Percentiles rank a stretch among this genome's conserved stretches.
These are phyloP conservation scores for Ophiocordyceps australis DNA, from an alignment of 2,329 filamentous ascomycete species.

Conservation along the genomic window DNA sequence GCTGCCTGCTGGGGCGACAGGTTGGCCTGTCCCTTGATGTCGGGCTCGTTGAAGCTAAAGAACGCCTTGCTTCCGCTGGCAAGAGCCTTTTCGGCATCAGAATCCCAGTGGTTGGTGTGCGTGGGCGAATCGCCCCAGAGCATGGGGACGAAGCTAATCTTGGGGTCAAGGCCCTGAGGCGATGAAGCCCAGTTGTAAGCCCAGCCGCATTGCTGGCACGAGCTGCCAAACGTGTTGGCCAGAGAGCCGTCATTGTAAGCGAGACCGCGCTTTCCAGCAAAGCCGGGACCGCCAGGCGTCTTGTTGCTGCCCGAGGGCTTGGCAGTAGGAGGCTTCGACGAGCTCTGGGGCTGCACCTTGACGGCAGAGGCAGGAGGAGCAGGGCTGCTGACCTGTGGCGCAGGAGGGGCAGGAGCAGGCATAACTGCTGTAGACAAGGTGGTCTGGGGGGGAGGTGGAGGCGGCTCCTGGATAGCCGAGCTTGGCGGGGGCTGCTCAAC, in stretches of 20 bases:
- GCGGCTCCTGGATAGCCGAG: too few relatives aligned
- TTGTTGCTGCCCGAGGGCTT: neutral
- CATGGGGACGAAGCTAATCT: constrained; percentile 45
- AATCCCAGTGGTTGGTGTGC: constrained; percentile 29
- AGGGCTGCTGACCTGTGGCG: neutral
- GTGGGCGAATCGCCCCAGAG: constrained; percentile 34
- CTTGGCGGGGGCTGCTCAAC: too few relatives aligned
- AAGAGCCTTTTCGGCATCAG: constrained; percentile 31
- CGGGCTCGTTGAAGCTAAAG: constrained; percentile 57
- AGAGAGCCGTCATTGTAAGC: constrained; percentile 44
- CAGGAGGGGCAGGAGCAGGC: constrained; percentile 3
- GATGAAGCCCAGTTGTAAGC: constrained; percentile 50
- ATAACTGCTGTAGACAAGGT: constrained; percentile 9
- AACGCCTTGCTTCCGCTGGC: constrained; percentile 33
- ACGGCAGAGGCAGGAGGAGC: constrained; percentile 1
- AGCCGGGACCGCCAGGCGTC: constrained; percentile 1
- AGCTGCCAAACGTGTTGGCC: constrained; percentile 26
- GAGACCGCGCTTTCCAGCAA: constrained; percentile 41
- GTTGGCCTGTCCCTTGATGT: constrained; percentile 41
- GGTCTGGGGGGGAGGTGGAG: constrained; percentile 4
- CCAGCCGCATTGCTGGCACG: constrained; percentile 31
- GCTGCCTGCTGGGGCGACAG: constrained; percentile 33
- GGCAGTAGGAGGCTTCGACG: neutral
- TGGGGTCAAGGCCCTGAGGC: constrained; percentile 20
- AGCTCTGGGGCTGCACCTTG: too few relatives aligned